Evolutionary conservation across 2,329 filamentous ascomycete genomes (phyloP).

Genomic region (Aphanoascus verrucosus): DNA sequence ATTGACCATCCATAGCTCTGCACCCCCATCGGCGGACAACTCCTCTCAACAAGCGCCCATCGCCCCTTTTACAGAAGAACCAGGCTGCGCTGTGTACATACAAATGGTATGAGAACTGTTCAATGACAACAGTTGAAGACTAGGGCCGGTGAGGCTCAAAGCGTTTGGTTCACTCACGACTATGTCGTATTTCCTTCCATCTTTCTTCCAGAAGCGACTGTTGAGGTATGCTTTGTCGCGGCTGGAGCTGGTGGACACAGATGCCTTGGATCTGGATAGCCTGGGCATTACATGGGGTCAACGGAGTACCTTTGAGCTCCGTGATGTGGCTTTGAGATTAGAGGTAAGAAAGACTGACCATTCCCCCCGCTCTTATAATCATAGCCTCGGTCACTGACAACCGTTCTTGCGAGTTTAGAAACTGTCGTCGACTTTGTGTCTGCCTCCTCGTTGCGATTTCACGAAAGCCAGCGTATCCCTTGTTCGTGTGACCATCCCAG

Average conservation of each 20-base stretch:
- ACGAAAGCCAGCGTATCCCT: slow-evolving; percentile 63
- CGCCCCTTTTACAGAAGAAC: background rate
- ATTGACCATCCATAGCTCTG: background rate
- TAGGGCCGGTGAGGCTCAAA: slow-evolving; percentile 7
- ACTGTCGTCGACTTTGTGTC: slow-evolving; percentile 60
- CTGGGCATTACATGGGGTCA: slow-evolving; percentile 74
- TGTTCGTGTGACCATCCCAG: slow-evolving; percentile 71
- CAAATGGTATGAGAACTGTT: slow-evolving; percentile 2
- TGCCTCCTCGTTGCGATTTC: slow-evolving; percentile 62
- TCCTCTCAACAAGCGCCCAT: background rate
- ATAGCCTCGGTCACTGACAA: background rate
- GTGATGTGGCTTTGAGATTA: slow-evolving; percentile 71
- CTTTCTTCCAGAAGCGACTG: slow-evolving; percentile 73
- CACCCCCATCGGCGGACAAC: background rate
- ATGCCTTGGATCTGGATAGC: slow-evolving; percentile 74
- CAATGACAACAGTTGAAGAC: background rate
- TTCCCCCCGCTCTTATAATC: slow-evolving; percentile 11
- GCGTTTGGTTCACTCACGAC: slow-evolving; percentile 12
- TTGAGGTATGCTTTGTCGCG: slow-evolving; percentile 75
- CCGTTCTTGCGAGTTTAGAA: slow-evolving; percentile 47
- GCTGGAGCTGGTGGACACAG: slow-evolving; percentile 77
- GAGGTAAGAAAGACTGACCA: slow-evolving; percentile 45
- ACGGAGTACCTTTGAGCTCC: slow-evolving; percentile 69
- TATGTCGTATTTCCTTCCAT: slow-evolving; percentile 69
- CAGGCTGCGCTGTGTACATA: background rate